These are phyloP conservation scores for Selenicereus undatus DNA, from an alignment of 148 eudicot species.

Conservation along the genomic window DNA sequence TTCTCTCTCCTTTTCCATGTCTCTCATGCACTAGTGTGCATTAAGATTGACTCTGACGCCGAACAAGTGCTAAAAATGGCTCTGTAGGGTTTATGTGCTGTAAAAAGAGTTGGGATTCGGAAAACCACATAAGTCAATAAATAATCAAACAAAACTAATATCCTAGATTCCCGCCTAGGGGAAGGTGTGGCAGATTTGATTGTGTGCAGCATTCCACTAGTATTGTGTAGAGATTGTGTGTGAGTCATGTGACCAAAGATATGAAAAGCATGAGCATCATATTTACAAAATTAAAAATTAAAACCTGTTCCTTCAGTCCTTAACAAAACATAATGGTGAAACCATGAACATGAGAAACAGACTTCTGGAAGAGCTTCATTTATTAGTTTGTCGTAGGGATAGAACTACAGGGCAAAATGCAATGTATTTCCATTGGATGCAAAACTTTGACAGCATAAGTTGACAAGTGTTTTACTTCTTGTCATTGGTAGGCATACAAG, in stretches of 20 bases:
- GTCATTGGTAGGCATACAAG: neutral
- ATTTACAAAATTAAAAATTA: neutral
- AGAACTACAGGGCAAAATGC: neutral
- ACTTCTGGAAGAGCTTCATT: neutral
- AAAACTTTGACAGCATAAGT: neutral
- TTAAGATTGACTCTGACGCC: neutral
- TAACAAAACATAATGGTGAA: neutral
- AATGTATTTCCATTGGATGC: neutral
- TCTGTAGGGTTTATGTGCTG: too few relatives aligned
- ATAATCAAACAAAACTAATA: too few relatives aligned
- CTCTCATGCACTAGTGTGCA: neutral
- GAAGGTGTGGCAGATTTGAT: too few relatives aligned
- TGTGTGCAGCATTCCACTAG: too few relatives aligned
- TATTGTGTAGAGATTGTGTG: too few relatives aligned
- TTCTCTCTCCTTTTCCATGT: slow-evolving; percentile 14
- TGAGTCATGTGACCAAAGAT: too few relatives aligned
- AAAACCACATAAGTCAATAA: too few relatives aligned
- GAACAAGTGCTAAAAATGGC: too few relatives aligned
- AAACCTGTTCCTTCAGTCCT: neutral
- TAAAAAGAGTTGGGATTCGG: too few relatives aligned
- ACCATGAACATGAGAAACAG: neutral
- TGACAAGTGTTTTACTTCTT: neutral
- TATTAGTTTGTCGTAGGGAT: neutral
- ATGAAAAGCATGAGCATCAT: neutral
- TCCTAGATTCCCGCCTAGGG: too few relatives aligned